These are phyloP conservation scores for Diplosphaera chodatii DNA, from an alignment of 139 green algal genomes.

Conservation along the genomic window DNA sequence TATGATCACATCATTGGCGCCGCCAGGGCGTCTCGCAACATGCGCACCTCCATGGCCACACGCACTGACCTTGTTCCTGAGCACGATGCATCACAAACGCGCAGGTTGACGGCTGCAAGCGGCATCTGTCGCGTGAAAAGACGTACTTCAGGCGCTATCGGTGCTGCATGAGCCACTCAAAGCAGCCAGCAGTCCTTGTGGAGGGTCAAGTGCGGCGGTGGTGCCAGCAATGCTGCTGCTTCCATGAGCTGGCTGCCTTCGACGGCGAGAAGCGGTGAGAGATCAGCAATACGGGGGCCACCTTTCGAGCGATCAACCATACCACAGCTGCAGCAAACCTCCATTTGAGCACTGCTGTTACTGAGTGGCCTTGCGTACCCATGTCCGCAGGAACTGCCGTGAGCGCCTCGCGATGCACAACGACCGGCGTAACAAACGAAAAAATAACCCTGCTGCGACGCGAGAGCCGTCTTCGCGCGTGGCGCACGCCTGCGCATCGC, in stretches of 20 bases:
- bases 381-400: not conserved
- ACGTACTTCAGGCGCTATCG: not conserved
- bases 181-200: not conserved
- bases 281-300: not conserved
- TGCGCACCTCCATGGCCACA: no score
- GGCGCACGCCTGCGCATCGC: no score
- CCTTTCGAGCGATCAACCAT: no score
- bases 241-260: not conserved
- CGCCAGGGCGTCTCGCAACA: no score
- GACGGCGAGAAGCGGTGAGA: not conserved
- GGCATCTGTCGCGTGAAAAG: not conserved
- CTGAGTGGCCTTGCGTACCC: not conserved
- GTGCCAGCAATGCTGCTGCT: slow-evolving; percentile 1
- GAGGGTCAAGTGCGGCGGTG: not conserved
- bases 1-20: no score
- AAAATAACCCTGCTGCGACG: not conserved
- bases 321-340: no score
- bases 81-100: no score
- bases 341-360: not conserved
- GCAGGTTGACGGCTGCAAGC: not conserved
- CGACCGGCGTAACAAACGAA: not conserved
- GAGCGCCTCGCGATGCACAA: not conserved
- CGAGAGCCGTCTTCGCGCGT: not conserved
- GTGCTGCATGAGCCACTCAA: not conserved
- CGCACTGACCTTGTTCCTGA: no score